Percentiles rank a stretch among this genome's conserved stretches.
These are phyloP conservation scores for Fistulinella prunicolor DNA, from an alignment of 768 basidiomycete species.

Conservation along the genomic window DNA sequence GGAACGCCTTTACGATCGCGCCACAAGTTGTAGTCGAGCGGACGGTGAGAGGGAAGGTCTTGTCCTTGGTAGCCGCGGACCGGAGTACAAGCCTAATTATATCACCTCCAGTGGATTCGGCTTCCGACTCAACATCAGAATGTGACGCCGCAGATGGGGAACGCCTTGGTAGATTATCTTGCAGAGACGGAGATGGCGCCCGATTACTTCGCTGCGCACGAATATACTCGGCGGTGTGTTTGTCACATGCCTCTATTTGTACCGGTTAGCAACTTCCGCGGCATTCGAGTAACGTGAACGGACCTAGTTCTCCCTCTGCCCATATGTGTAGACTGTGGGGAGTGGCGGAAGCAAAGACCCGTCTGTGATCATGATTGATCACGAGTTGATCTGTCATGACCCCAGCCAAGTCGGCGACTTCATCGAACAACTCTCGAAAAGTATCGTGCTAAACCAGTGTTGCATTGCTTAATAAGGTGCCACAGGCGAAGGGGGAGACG, in stretches of 20 bases:
- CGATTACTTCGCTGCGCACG: conserved; percentile 38
- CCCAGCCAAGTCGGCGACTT: conserved; percentile 56
- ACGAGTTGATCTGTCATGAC: conserved; percentile 53
- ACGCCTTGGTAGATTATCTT: conserved; percentile 3
- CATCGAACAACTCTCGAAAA: conserved; percentile 64
- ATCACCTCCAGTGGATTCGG: conserved; percentile 39
- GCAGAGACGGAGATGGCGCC: conserved; percentile 20
- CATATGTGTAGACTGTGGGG: conserved; percentile 65
- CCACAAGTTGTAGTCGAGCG: conserved; percentile 74
- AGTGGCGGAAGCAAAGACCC: conserved; percentile 66
- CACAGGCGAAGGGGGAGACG: conserved; percentile 14
- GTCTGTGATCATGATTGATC: conserved; percentile 57
- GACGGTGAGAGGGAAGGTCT: conserved; percentile 62
- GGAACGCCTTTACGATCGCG: conserved; percentile 70
- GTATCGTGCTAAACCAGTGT: conserved; percentile 50
- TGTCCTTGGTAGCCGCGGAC: conserved; percentile 45
- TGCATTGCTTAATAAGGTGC: neutral
- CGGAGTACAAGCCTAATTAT: conserved; percentile 68
- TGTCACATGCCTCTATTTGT: conserved; percentile 61
- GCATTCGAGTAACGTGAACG: conserved; percentile 17
- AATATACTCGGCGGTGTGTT: conserved; percentile 60
- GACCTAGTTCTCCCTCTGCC: conserved; percentile 66
- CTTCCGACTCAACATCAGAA: conserved; percentile 30
- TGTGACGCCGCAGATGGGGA: conserved; percentile 23
- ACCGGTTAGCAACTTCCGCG: conserved; percentile 7